Percentiles rank a stretch among this genome's conserved stretches.
Conservation (phyloP, 2,329 filamentous ascomycete species). For the Corniculantispora saksenae region DNA sequence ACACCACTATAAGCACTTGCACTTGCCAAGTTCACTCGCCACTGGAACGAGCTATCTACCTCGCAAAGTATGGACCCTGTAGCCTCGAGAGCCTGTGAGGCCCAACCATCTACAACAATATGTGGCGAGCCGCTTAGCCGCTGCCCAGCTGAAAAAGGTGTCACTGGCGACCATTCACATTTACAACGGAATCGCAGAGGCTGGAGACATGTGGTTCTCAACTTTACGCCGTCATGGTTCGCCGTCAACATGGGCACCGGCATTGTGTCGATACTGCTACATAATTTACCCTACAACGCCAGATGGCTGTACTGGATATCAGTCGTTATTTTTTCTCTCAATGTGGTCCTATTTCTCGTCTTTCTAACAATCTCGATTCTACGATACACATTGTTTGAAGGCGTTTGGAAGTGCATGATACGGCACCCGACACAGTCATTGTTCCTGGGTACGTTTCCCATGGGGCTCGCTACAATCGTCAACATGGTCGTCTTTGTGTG, state of each 20-base stretch:
- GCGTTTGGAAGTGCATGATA: slow-evolving; percentile 67
- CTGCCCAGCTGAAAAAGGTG: too few relatives aligned
- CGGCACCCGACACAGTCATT: slow-evolving; percentile 66
- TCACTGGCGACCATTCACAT: too few relatives aligned
- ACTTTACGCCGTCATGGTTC: slow-evolving; percentile 62
- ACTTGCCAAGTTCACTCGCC: too few relatives aligned
- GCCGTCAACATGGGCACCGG: slow-evolving; percentile 67
- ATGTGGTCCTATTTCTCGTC: slow-evolving; percentile 56
- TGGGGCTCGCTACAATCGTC: slow-evolving; percentile 69
- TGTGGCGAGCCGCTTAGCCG: too few relatives aligned
- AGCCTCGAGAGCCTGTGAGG: too few relatives aligned
- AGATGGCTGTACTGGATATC: slow-evolving; percentile 60
- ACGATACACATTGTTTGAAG: slow-evolving; percentile 65
- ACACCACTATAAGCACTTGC: too few relatives aligned
- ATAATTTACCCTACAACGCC: slow-evolving; percentile 61
- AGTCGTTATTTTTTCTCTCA: slow-evolving; percentile 61
- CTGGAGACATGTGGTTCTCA: slow-evolving; percentile 49
- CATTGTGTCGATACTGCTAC: slow-evolving; percentile 63
- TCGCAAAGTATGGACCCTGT: too few relatives aligned
- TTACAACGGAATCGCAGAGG: too few relatives aligned
- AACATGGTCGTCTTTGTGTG: slow-evolving; percentile 65
- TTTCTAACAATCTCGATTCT: slow-evolving; percentile 57
- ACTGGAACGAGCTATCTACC: too few relatives aligned
- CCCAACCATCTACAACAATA: too few relatives aligned
- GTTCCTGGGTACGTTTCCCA: slow-evolving; percentile 68